These are phyloP conservation scores for Ganoderma sinense DNA, from an alignment of 1,284 basidiomycete species.

Conservation along the genomic window DNA sequence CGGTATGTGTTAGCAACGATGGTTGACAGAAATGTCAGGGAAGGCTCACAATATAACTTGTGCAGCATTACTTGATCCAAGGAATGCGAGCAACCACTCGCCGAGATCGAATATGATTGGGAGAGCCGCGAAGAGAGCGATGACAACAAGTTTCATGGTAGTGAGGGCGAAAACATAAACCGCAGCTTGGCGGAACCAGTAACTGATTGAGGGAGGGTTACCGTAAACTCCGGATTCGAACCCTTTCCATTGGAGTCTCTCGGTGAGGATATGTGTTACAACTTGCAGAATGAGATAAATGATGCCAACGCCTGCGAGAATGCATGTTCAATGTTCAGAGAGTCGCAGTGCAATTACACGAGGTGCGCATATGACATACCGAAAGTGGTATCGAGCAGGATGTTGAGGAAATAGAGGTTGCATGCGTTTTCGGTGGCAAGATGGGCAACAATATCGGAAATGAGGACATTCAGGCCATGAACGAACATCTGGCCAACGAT, in stretches of 20 bases:
- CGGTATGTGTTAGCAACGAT: not conserved
- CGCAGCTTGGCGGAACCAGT: slow-evolving; percentile 86
- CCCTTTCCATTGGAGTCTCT: slow-evolving; percentile 73
- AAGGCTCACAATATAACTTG: slow-evolving; percentile 84
- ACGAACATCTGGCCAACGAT: slow-evolving; percentile 91
- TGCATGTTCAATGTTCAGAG: slow-evolving; percentile 5
- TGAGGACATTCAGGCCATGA: slow-evolving; percentile 87
- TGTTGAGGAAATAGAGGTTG: slow-evolving; percentile 93
- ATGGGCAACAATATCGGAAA: slow-evolving; percentile 75
- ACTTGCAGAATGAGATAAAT: slow-evolving; percentile 84
- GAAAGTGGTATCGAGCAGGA: slow-evolving; percentile 93
- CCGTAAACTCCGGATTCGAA: slow-evolving; percentile 92
- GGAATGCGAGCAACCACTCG: slow-evolving; percentile 87
- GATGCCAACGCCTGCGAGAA: slow-evolving; percentile 75
- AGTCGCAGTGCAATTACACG: not conserved
- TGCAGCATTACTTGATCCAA: slow-evolving; percentile 67
- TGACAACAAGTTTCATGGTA: slow-evolving; percentile 91
- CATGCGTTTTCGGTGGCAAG: slow-evolving; percentile 84
- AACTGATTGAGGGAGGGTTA: slow-evolving; percentile 72
- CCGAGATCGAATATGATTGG: slow-evolving; percentile 78
- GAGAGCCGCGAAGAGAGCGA: slow-evolving; percentile 77
- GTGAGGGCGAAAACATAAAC: slow-evolving; percentile 87
- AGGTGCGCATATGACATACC: slow-evolving; percentile 51
- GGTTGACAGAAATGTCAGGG: not conserved
- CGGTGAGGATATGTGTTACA: slow-evolving; percentile 73